A percentile compares a stretch with the other conserved stretches of the same genome.
These are phyloP conservation scores for Polytrichum commune DNA, from an alignment of 225 moss, liverwort and hornwort species.

Conservation along the genomic window DNA sequence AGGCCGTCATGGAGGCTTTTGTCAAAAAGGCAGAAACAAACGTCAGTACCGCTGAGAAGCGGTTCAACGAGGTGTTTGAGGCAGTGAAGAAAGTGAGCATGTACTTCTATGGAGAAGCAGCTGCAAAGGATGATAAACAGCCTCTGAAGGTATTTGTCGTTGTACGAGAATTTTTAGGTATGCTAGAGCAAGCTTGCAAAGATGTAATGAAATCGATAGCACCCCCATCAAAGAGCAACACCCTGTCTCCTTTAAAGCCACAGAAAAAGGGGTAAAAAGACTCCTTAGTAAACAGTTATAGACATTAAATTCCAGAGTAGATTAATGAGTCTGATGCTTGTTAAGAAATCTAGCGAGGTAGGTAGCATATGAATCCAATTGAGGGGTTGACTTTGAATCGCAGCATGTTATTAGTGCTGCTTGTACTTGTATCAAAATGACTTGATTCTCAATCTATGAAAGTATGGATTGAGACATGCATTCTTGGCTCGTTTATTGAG, in stretches of 20 bases:
- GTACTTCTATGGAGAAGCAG: conserved; percentile 80
- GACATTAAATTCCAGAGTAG: too few species aligned
- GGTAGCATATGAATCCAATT: conserved; percentile 9
- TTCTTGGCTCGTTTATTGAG: neutral
- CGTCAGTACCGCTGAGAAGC: conserved; percentile 46
- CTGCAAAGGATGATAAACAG: conserved; percentile 69
- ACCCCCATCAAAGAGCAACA: conserved; percentile 20
- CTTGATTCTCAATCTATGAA: conserved; percentile 35
- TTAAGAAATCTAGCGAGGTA: too few species aligned
- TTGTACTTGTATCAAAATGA: conserved; percentile 49
- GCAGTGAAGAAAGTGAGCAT: conserved; percentile 72
- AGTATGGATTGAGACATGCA: conserved; percentile 26
- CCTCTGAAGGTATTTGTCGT: conserved; percentile 86
- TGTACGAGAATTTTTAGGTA: conserved; percentile 77
- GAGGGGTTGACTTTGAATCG: conserved; percentile 22
- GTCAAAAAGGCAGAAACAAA: conserved; percentile 60
- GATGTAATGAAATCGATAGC: conserved; percentile 59
- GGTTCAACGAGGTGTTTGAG: conserved; percentile 57
- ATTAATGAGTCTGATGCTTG: too few species aligned
- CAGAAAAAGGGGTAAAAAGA: neutral
- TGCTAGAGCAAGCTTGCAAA: conserved; percentile 85
- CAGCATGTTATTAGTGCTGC: conserved; percentile 52
- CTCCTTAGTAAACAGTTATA: neutral
- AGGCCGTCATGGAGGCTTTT: conserved; percentile 70
- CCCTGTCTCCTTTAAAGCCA: neutral